Conservation (phyloP, 768 basidiomycete genomes). For the Tricholoma saponaceum region DNA sequence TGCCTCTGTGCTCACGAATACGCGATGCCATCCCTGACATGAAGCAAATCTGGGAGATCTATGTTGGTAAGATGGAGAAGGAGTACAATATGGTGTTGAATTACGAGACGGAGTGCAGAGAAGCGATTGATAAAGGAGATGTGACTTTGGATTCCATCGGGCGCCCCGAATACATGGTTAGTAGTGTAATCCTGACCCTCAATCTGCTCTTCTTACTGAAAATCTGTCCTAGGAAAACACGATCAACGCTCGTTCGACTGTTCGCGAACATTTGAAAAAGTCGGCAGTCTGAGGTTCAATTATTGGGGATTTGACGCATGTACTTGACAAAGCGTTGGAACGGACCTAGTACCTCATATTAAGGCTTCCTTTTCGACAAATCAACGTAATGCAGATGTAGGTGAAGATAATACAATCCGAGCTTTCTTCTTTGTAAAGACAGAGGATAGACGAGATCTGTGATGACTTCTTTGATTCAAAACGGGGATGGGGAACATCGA, state of each 20-base stretch:
- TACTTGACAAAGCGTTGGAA: neutral
- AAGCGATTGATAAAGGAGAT: neutral
- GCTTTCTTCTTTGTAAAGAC: too few species aligned
- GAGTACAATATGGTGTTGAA: neutral
- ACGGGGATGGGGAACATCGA: neutral
- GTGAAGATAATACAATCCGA: too few species aligned
- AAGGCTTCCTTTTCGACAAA: too few species aligned
- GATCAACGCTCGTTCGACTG: neutral
- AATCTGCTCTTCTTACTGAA: neutral
- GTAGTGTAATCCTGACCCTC: neutral
- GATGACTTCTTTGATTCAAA: too few species aligned
- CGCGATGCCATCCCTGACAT: conserved; percentile 16
- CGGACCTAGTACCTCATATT: too few species aligned
- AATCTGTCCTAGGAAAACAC: neutral
- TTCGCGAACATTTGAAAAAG: neutral
- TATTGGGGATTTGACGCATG: neutral
- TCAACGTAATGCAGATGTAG: too few species aligned
- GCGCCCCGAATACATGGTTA: neutral
- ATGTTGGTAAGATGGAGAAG: neutral
- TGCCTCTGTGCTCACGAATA: conserved; percentile 21
- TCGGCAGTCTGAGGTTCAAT: neutral
- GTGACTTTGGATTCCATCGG: neutral
- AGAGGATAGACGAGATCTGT: too few species aligned
- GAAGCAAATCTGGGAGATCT: conserved; percentile 4
- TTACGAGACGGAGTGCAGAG: neutral